Evolutionary conservation across 257 asterid species (phyloP), one percentile per base, ranked within the genome.

Genomic region (Cynanchum wilfordii): DNA sequence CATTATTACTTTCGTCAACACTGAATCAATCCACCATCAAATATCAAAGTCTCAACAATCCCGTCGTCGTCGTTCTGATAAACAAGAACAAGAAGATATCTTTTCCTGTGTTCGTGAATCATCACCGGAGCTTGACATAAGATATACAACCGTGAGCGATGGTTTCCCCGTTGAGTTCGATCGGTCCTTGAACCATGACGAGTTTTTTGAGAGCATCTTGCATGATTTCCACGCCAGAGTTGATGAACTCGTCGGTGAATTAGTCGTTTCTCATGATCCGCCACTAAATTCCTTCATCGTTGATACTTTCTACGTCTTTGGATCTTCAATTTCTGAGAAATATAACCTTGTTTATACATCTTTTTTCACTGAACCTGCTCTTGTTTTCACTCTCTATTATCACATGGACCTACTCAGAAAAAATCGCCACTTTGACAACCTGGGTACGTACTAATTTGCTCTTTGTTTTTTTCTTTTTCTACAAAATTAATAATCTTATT

Each of bases 351-450:
- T 87, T 38, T 78, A 83, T 54, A 85, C 83, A 19, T 87, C 93
- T 24, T 82, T 86, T 72, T 89, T 90, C 91, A 86, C 96, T 9
- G 82, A 87, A 68, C 81, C 93, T 15, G 90, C 93, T 6, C 58
- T 83, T 47, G 89, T 82, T 0, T 86, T 81, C 66, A 81, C 88
- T 0, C 17, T 84, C 27, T 80, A 82, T 44, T 86, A 84, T 77
- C 88, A 86, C 75, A 66, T 75, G 80, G 68, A 90, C 22, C 85
- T 90, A 8, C 72, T 90, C 1, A 70, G 76, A 55, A 24, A 72
- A 36, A 82, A 87, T 30, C 88, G 92, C 27, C 88, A 85, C 33
- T 80, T 82, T 22, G 88, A 81, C 0, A 83, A 75, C 16, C 42
- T 57, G 36, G 87, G 87, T 66, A 74, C 27, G 73, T 33, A 33